Evolutionary conservation across 2,329 filamentous ascomycete species (phyloP).

Genomic region (Penicillium concentricum): DNA sequence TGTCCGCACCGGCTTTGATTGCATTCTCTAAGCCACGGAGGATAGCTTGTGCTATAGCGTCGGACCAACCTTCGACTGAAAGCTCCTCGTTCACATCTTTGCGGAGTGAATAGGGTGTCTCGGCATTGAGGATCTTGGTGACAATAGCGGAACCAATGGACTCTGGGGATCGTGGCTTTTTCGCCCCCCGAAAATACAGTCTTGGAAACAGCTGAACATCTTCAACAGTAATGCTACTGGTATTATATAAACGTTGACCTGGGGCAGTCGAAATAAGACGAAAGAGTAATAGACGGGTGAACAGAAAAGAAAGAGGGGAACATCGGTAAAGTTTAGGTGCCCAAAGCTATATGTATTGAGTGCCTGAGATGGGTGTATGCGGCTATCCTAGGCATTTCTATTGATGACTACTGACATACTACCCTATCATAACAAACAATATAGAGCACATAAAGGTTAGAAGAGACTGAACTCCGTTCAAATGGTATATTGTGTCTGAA

Average conservation of each 20-base stretch:
- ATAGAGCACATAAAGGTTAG: no score
- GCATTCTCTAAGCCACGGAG: background rate
- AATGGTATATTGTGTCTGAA: constrained; percentile 5
- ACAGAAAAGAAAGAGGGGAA: background rate
- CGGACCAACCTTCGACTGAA: constrained; percentile 3
- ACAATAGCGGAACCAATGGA: background rate
- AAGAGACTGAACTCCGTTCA: background rate
- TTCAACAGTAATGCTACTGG: no score
- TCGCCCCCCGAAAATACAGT: background rate
- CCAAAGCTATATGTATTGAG: no score
- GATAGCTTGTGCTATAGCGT: background rate
- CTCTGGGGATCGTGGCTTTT: background rate
- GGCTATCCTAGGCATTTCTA: background rate
- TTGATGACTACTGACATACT: background rate
- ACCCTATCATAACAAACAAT: no score
- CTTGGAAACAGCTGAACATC: background rate
- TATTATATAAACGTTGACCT: background rate
- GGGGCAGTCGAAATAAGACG: background rate
- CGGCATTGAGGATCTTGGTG: background rate
- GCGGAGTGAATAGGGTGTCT: background rate
- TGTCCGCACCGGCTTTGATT: background rate
- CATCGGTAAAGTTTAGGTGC: background rate
- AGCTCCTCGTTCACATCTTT: background rate
- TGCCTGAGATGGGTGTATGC: background rate
- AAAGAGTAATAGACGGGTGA: background rate